These are phyloP conservation scores for Falciphora oryzae DNA, from an alignment of 2,329 filamentous ascomycete species.

Conservation along the genomic window DNA sequence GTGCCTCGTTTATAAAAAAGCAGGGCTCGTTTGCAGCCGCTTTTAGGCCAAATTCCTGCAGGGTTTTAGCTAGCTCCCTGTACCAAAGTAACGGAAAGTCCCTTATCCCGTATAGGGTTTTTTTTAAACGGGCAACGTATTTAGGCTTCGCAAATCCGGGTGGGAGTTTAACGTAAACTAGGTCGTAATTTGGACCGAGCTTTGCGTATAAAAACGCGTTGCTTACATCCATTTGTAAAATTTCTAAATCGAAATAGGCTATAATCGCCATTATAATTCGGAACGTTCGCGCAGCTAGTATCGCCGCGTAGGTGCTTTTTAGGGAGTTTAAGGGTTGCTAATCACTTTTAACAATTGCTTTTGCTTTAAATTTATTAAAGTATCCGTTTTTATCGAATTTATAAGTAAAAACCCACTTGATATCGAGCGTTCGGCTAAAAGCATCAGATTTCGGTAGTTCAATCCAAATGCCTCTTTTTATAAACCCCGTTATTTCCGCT, in stretches of 20 bases:
- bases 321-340: background rate
- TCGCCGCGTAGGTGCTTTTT: background rate
- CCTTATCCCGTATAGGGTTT: too few relatives aligned
- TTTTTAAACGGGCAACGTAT: too few relatives aligned
- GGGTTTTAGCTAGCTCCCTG: too few relatives aligned
- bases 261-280: background rate
- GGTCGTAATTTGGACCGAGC: background rate
- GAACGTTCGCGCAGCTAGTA: background rate
- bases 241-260: background rate
- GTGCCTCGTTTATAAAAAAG: background rate
- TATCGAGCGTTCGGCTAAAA: background rate
- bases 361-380: background rate
- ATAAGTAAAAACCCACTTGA: background rate
- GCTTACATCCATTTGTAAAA: background rate
- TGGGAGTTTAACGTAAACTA: background rate
- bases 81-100: too few relatives aligned
- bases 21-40: background rate
- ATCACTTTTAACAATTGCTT: background rate
- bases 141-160: background rate
- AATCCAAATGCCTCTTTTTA: background rate
- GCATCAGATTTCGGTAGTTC: background rate
- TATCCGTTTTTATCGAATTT: background rate
- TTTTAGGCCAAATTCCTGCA: background rate
- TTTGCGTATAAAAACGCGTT: background rate
- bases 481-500: background rate